phyloP scores from a whole-genome alignment of 2,329 filamentous ascomycete genomes.

The Huntiella omanensis region DNA sequence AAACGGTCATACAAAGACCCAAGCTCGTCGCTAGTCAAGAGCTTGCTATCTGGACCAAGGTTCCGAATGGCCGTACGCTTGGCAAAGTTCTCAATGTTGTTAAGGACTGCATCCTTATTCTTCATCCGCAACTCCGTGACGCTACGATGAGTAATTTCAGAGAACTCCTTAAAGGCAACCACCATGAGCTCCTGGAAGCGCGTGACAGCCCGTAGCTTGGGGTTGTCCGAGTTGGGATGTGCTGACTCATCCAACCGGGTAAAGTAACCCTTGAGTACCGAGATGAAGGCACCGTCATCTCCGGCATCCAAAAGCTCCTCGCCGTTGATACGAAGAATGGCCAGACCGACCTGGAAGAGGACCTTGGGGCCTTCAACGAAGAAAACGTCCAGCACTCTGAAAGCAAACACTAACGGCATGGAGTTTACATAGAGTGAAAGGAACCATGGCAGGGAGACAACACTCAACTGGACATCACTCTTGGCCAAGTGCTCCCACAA shows the following conservation, averaged over 20 bases:
- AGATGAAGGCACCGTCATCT: slow-evolving; percentile 94
- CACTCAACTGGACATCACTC: slow-evolving; percentile 89
- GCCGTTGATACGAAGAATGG: slow-evolving; percentile 92
- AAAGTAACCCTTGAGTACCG: slow-evolving; percentile 88
- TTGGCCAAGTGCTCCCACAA: slow-evolving; percentile 97
- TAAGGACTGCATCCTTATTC: slow-evolving; percentile 85
- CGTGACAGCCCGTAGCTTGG: slow-evolving; percentile 83
- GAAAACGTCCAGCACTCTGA: slow-evolving; percentile 90
- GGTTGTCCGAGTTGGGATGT: slow-evolving; percentile 86
- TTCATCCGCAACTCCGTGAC: slow-evolving; percentile 77
- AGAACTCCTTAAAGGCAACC: slow-evolving; percentile 95
- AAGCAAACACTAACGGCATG: slow-evolving; percentile 95
- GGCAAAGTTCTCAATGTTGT: slow-evolving; percentile 92
- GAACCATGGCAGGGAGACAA: slow-evolving; percentile 96
- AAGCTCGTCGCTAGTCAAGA: slow-evolving; percentile 67
- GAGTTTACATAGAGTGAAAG: slow-evolving; percentile 97
- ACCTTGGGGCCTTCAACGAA: slow-evolving; percentile 97
- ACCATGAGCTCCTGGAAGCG: slow-evolving; percentile 98
- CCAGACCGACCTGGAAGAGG: slow-evolving; percentile 86
- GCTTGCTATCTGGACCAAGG: slow-evolving; percentile 86
- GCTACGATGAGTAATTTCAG: slow-evolving; percentile 80
- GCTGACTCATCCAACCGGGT: slow-evolving; percentile 84
- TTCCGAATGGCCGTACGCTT: slow-evolving; percentile 94
- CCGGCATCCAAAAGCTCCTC: slow-evolving; percentile 85
- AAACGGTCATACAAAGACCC: slow-evolving; percentile 87